Conservation (phyloP, 2,329 filamentous ascomycete genomes). For the Hypoxylon sp. region DNA sequence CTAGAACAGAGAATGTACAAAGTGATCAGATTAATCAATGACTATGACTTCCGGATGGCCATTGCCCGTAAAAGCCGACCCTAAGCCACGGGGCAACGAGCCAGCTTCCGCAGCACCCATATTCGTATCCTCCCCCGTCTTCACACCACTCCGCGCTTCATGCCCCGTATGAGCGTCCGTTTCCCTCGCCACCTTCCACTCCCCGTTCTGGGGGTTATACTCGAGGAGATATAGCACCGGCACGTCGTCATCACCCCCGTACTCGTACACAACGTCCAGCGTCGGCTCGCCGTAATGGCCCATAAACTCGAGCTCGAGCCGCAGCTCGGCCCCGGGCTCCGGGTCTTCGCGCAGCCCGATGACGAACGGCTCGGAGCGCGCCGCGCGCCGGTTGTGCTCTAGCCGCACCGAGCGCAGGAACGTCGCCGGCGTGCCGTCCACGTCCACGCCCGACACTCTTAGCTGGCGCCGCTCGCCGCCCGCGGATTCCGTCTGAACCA, state of each 20-base stretch:
- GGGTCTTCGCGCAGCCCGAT: slow-evolving; percentile 47
- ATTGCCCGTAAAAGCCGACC: neutral
- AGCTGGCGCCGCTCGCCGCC: slow-evolving; percentile 42
- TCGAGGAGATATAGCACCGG: slow-evolving; percentile 41
- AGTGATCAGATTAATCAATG: too few species aligned
- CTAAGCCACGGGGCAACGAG: neutral
- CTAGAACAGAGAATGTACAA: too few species aligned
- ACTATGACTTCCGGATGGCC: neutral
- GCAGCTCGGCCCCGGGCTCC: slow-evolving; percentile 39
- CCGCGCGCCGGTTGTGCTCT: slow-evolving; percentile 47
- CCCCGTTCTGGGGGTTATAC: slow-evolving; percentile 41
- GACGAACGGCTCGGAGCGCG: slow-evolving; percentile 49
- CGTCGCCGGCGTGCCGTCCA: slow-evolving; percentile 51
- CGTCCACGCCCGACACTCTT: slow-evolving; percentile 48
- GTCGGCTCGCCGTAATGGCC: slow-evolving; percentile 56
- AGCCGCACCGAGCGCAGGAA: slow-evolving; percentile 53
- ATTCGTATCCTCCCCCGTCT: neutral
- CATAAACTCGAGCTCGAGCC: slow-evolving; percentile 56
- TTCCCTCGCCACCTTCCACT: slow-evolving; percentile 37
- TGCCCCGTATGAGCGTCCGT: neutral
- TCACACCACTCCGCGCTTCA: neutral
- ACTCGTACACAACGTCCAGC: slow-evolving; percentile 43
- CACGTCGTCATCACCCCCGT: slow-evolving; percentile 12
- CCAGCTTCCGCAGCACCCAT: neutral
- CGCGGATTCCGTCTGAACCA: slow-evolving; percentile 39